phyloP scores from a whole-genome alignment of 2,329 filamentous ascomycete species.

The Phaeophleospora eucalypticola region DNA sequence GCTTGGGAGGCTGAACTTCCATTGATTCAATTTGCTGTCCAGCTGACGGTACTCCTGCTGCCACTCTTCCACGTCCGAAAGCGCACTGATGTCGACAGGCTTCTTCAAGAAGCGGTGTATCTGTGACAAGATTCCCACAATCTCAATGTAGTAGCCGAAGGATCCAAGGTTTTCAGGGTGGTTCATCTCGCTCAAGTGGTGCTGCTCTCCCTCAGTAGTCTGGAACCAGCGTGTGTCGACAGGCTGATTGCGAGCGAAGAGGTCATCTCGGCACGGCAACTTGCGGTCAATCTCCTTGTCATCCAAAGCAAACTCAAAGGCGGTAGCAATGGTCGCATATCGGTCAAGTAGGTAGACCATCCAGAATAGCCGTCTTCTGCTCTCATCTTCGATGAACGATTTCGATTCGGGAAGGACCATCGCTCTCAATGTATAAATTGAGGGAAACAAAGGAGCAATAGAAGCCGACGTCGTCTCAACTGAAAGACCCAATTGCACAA shows the following conservation, averaged over 20 bases:
- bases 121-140: constrained; percentile 78
- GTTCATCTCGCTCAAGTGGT: constrained; percentile 47
- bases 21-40: constrained; percentile 71
- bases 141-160: constrained; percentile 87
- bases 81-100: constrained; percentile 80
- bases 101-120: constrained; percentile 86
- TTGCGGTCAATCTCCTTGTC: constrained; percentile 86
- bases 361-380: constrained; percentile 81
- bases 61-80: constrained; percentile 85
- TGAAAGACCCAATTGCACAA: constrained; percentile 80
- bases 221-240: constrained; percentile 83
- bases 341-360: constrained; percentile 88
- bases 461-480: constrained; percentile 77
- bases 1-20: constrained; percentile 77
- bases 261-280: constrained; percentile 80
- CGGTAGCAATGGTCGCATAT: constrained; percentile 85
- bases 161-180: constrained; percentile 78
- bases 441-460: constrained; percentile 72
- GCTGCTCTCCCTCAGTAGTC: constrained; percentile 51
- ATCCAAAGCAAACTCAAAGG: constrained; percentile 85
- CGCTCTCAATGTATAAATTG: constrained; percentile 83
- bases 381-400: constrained; percentile 87
- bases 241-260: constrained; percentile 77
- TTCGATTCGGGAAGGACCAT: constrained; percentile 78
- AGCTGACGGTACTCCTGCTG: constrained; percentile 81